Conservation (phyloP, 2,329 filamentous ascomycete genomes). For the Neodidymelliopsis sp. region DNA sequence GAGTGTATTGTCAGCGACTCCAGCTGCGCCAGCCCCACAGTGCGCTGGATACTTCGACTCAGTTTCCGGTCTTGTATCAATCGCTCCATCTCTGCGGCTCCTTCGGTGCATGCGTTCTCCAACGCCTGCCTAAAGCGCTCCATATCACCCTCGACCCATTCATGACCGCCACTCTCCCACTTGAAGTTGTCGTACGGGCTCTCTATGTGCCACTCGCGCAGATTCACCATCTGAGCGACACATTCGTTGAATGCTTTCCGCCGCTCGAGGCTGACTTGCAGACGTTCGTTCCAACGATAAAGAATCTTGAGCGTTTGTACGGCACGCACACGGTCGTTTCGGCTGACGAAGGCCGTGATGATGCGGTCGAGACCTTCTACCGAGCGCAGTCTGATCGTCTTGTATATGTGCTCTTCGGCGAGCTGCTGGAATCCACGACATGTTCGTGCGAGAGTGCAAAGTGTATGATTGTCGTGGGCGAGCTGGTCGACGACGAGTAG, state of each 20-base stretch:
- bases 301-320: slow-evolving; percentile 45
- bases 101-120: slow-evolving; percentile 34
- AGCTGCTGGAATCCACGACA: slow-evolving; percentile 40
- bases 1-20: slow-evolving; percentile 45
- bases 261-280: slow-evolving; percentile 31
- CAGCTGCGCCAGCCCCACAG: slow-evolving; percentile 36
- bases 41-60: slow-evolving; percentile 20
- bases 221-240: slow-evolving; percentile 39
- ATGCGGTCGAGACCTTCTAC: slow-evolving; percentile 38
- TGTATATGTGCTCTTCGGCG: slow-evolving; percentile 44
- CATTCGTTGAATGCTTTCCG: slow-evolving; percentile 39
- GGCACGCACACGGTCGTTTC: slow-evolving; percentile 35
- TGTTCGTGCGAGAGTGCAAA: slow-evolving; percentile 41
- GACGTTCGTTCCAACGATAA: slow-evolving; percentile 33
- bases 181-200: slow-evolving; percentile 47
- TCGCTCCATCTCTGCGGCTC: slow-evolving; percentile 21
- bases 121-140: slow-evolving; percentile 38
- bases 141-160: slow-evolving; percentile 47
- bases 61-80: slow-evolving; percentile 24
- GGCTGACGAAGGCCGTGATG: slow-evolving; percentile 32
- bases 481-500: slow-evolving; percentile 40
- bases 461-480: slow-evolving; percentile 26
- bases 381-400: slow-evolving; percentile 36
- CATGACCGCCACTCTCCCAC: slow-evolving; percentile 34
- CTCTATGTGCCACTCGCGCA: slow-evolving; percentile 45